Conservation (phyloP, 2,329 filamentous ascomycete species). For the Paecilomyces dactylethromorphus region DNA sequence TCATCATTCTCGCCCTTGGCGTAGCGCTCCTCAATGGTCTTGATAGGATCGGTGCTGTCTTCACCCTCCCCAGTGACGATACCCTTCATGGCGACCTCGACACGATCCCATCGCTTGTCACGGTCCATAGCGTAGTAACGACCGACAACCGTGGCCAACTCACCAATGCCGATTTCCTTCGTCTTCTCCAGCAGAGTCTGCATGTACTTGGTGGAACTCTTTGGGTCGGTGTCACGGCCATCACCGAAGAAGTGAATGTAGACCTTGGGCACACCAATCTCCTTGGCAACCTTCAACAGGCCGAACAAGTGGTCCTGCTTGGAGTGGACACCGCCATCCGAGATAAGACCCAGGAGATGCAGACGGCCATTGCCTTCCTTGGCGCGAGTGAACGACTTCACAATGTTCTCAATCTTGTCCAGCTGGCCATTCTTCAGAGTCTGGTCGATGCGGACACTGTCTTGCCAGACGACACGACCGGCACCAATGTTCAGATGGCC, state of each 20-base stretch:
- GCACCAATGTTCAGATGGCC: constrained; percentile 98
- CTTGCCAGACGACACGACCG: constrained; percentile 96
- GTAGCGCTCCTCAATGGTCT: constrained; percentile 82
- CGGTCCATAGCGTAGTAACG: constrained; percentile 99
- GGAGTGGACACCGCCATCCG: constrained; percentile 92
- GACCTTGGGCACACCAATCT: constrained; percentile 77
- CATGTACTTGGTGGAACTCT: constrained; percentile 84
- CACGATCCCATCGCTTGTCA: constrained; percentile 96
- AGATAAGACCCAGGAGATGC: constrained; percentile 86
- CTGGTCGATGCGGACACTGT: constrained; percentile 92
- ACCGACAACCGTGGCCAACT: constrained; percentile 88
- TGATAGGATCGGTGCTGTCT: constrained; percentile 73
- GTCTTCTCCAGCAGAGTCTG: constrained; percentile 73
- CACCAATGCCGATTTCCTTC: constrained; percentile 76
- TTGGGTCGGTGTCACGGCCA: constrained; percentile 95
- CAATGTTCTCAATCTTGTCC: constrained; percentile 68
- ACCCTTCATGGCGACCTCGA: constrained; percentile 84
- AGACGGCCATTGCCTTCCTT: constrained; percentile 86
- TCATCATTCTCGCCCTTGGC: constrained; percentile 86
- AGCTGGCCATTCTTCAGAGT: constrained; percentile 81
- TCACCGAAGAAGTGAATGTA: constrained; percentile 99
- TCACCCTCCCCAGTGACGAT: constrained; percentile 82
- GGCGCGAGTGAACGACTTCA: constrained; percentile 68
- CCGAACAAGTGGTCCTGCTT: constrained; percentile 91
- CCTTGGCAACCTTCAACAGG: constrained; percentile 84